A percentile compares a stretch with the other conserved stretches of the same genome.
Conservation (phyloP, 73 alveolate genomes). For the Stentor coeruleus region DNA sequence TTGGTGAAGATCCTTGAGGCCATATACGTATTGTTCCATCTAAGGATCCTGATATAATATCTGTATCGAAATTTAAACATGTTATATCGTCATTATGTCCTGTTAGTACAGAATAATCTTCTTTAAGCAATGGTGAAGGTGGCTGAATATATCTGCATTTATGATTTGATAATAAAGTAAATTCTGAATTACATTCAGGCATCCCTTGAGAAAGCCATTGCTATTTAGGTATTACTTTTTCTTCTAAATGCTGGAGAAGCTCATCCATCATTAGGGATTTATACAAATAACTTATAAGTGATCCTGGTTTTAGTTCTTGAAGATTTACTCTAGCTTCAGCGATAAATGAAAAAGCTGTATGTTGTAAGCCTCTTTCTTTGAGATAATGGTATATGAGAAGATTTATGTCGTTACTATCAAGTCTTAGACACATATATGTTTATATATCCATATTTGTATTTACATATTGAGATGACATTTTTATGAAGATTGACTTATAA, state of each 20-base stretch:
- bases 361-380: slow-evolving; percentile 17
- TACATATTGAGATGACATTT: too few species aligned
- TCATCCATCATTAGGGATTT: not conserved
- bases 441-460: too few species aligned
- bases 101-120: not conserved
- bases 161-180: not conserved
- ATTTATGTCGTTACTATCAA: slow-evolving; percentile 12
- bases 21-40: not conserved
- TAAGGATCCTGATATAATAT: not conserved
- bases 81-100: not conserved
- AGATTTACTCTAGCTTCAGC: not conserved
- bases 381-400: slow-evolving; percentile 1
- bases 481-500: too few species aligned
- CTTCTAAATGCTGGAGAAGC: not conserved
- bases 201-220: not conserved
- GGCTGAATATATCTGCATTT: not conserved
- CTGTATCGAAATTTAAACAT: not conserved
- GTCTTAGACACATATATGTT: not conserved
- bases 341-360: not conserved
- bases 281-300: not conserved
- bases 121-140: not conserved
- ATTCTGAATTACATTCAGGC: not conserved
- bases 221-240: not conserved
- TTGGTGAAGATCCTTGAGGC: not conserved
- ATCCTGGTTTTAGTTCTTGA: not conserved